Conservation (phyloP, 208 protist genomes). For the Leishmania gerbilli region DNA sequence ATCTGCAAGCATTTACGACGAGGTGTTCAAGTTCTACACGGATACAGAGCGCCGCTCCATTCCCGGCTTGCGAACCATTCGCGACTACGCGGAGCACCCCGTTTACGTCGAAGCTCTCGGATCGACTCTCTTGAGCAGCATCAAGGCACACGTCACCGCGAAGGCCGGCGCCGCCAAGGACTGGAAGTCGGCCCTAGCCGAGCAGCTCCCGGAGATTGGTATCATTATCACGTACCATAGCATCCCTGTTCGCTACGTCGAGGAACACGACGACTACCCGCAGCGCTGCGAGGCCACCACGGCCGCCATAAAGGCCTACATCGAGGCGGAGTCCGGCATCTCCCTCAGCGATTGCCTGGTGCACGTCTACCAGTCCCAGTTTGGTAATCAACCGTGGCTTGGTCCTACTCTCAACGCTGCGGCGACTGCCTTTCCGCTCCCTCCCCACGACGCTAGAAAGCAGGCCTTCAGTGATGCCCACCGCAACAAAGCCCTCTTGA, state of each 20-base stretch:
- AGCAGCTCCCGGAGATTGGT: slow-evolving; percentile 12
- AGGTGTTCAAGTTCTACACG: slow-evolving; percentile 35
- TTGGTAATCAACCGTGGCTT: slow-evolving; percentile 53
- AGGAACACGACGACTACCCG: slow-evolving; percentile 41
- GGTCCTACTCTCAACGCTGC: slow-evolving; percentile 36
- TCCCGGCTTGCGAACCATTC: slow-evolving; percentile 40
- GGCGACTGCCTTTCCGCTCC: slow-evolving; percentile 19
- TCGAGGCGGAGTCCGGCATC: slow-evolving; percentile 13
- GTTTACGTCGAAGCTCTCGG: slow-evolving; percentile 44
- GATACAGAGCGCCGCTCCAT: slow-evolving; percentile 29
- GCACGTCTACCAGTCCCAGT: slow-evolving; percentile 54
- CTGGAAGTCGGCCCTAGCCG: slow-evolving; percentile 5
- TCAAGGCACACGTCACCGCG: slow-evolving; percentile 12
- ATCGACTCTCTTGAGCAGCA: slow-evolving; percentile 12
- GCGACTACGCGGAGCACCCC: slow-evolving; percentile 45
- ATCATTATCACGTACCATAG: slow-evolving; percentile 58
- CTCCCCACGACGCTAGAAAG: not conserved
- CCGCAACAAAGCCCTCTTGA: slow-evolving; percentile 5
- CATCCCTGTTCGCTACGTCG: slow-evolving; percentile 36
- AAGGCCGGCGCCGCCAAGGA: not conserved
- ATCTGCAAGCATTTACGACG: slow-evolving; percentile 44
- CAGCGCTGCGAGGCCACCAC: slow-evolving; percentile 37
- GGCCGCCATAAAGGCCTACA: slow-evolving; percentile 2
- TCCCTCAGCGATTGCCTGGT: slow-evolving; percentile 20
- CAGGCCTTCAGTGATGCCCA: slow-evolving; percentile 17